These are phyloP conservation scores for Nidula microcarpa DNA, from an alignment of 768 basidiomycete species.

Conservation along the genomic window DNA sequence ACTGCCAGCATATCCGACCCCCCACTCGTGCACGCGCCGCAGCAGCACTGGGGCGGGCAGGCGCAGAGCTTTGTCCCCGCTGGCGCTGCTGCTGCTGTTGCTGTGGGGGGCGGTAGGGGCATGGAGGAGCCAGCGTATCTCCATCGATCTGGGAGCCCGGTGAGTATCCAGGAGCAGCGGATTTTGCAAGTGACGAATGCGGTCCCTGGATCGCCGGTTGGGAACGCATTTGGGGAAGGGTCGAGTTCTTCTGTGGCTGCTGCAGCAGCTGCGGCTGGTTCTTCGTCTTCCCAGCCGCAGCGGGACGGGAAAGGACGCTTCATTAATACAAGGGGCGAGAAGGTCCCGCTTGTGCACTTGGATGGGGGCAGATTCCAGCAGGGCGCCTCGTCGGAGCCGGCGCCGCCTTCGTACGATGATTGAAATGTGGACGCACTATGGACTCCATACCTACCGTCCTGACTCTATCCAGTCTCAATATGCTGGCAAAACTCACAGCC, in stretches of 20 bases:
- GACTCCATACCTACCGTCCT: no score
- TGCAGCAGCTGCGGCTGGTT: conserved; percentile 3
- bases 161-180: conserved; percentile 34
- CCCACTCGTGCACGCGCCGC: not conserved
- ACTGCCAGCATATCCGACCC: not conserved
- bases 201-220: conserved; percentile 26
- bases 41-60: not conserved
- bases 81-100: conserved; percentile 7
- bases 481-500: no score
- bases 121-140: conserved; percentile 11
- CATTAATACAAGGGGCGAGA: conserved; percentile 18
- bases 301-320: conserved; percentile 28
- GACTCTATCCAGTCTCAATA: no score
- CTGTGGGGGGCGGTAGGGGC: not conserved
- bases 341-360: conserved; percentile 32
- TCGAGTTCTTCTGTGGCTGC: not conserved
- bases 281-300: conserved; percentile 5
- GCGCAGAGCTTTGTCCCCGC: conserved; percentile 12
- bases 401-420: conserved; percentile 21
- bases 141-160: conserved; percentile 36
- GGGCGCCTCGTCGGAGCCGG: conserved; percentile 10
- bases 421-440: no score
- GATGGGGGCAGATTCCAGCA: conserved; percentile 33
- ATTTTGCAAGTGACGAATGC: conserved; percentile 38
- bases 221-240: conserved; percentile 13